Conservation (phyloP, 2,329 filamentous ascomycete species). For the Phaeosphaeriaceae sp. region DNA sequence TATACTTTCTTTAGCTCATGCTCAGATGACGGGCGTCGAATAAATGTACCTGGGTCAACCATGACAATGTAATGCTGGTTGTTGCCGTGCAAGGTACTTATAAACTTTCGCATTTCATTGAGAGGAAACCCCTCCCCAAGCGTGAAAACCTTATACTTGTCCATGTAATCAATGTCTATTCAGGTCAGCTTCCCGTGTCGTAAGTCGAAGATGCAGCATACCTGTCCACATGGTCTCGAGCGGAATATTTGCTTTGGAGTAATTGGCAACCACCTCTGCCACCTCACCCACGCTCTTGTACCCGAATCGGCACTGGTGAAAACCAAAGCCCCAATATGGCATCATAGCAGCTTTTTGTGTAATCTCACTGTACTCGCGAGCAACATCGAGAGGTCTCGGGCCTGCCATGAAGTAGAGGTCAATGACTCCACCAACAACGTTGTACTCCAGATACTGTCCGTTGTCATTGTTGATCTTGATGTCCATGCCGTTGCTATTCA, state of each 20-base stretch:
- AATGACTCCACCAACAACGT: slow-evolving; percentile 76
- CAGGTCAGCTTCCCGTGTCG: slow-evolving; percentile 6
- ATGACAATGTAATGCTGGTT: slow-evolving; percentile 77
- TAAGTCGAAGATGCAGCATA: slow-evolving; percentile 49
- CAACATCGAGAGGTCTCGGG: slow-evolving; percentile 54
- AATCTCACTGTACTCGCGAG: slow-evolving; percentile 57
- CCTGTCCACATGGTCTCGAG: slow-evolving; percentile 77
- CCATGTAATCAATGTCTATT: slow-evolving; percentile 73
- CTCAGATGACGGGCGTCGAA: neutral
- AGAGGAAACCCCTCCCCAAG: slow-evolving; percentile 69
- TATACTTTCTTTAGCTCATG: slow-evolving; percentile 53
- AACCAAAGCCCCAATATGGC: slow-evolving; percentile 60
- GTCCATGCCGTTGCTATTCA: slow-evolving; percentile 65
- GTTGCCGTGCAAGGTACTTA: slow-evolving; percentile 68
- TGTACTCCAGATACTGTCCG: slow-evolving; percentile 78
- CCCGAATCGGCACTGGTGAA: slow-evolving; percentile 59
- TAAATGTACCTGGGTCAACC: slow-evolving; percentile 68
- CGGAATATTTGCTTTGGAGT: slow-evolving; percentile 68
- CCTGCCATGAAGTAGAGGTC: slow-evolving; percentile 65
- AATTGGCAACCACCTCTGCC: slow-evolving; percentile 71
- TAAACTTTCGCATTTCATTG: slow-evolving; percentile 66
- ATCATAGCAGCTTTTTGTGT: slow-evolving; percentile 55
- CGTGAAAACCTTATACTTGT: slow-evolving; percentile 64
- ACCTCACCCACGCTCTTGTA: slow-evolving; percentile 66
- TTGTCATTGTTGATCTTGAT: slow-evolving; percentile 72